Evolutionary conservation across 768 basidiomycete genomes (phyloP).

Genomic region (Amanita rimosa): DNA sequence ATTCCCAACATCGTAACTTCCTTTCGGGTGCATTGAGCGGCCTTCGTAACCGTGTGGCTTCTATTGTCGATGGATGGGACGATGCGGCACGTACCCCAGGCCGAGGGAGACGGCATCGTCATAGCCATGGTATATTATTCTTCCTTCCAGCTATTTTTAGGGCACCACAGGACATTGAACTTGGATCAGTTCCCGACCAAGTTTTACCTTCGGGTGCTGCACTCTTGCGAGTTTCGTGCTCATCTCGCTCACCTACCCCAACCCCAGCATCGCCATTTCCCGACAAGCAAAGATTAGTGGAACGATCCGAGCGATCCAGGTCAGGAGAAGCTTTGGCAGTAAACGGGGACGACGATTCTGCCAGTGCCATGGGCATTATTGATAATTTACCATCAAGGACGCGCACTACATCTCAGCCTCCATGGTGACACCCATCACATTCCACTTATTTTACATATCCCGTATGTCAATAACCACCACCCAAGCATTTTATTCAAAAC

Average conservation of each 20-base stretch:
- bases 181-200: slow-evolving; percentile 20
- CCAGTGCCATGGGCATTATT: background rate
- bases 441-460: background rate
- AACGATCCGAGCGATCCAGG: slow-evolving; percentile 9
- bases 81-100: slow-evolving; percentile 34
- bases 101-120: slow-evolving; percentile 32
- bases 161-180: slow-evolving; percentile 34
- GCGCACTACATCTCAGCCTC: background rate
- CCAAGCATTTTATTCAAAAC: too few species aligned
- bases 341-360: background rate
- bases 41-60: slow-evolving; percentile 44
- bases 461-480: too few species aligned
- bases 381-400: background rate
- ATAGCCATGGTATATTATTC: slow-evolving; percentile 56
- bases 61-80: slow-evolving; percentile 30
- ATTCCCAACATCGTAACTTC: slow-evolving; percentile 32
- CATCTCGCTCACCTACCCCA: slow-evolving; percentile 13
- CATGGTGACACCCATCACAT: background rate
- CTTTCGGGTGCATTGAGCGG: slow-evolving; percentile 43
- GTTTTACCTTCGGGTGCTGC: slow-evolving; percentile 11
- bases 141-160: slow-evolving; percentile 78
- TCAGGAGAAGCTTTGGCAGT: background rate
- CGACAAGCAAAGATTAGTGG: slow-evolving; percentile 2
- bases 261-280: background rate
- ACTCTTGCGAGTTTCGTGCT: slow-evolving; percentile 11